phyloP scores from a whole-genome alignment of 2,329 filamentous ascomycete species.

The Sarocladium kiliense region DNA sequence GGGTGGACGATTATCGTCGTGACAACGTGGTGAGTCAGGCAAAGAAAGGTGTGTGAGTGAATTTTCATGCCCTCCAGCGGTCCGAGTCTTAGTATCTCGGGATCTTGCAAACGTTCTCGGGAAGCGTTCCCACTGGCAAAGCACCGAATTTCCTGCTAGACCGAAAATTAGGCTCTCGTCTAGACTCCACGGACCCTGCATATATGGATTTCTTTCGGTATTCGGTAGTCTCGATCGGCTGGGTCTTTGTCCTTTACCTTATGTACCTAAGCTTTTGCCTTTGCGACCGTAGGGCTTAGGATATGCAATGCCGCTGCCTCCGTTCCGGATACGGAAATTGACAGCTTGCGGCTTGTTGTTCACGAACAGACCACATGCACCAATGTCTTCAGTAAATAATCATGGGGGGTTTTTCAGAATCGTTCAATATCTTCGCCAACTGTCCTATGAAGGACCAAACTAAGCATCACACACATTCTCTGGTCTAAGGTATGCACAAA shows the following conservation, averaged over 20 bases:
- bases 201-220: neutral
- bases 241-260: neutral
- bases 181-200: neutral
- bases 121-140: neutral
- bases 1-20: neutral
- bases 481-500: too few relatives aligned
- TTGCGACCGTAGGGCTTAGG: too few relatives aligned
- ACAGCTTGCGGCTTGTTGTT: neutral
- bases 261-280: neutral
- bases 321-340: neutral
- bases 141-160: neutral
- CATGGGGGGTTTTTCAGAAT: too few relatives aligned
- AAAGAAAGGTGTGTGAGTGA: neutral
- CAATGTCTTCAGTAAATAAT: too few relatives aligned
- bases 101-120: neutral
- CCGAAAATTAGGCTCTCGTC: neutral
- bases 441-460: too few relatives aligned
- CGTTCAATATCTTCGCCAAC: too few relatives aligned
- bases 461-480: too few relatives aligned
- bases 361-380: too few relatives aligned
- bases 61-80: neutral
- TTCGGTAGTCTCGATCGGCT: neutral
- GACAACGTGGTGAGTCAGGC: neutral
- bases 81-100: neutral
- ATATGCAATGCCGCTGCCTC: too few relatives aligned